Evolutionary conservation across 2,329 filamentous ascomycete species (phyloP).

Genomic region (Cladosporium sphaerospermum): DNA sequence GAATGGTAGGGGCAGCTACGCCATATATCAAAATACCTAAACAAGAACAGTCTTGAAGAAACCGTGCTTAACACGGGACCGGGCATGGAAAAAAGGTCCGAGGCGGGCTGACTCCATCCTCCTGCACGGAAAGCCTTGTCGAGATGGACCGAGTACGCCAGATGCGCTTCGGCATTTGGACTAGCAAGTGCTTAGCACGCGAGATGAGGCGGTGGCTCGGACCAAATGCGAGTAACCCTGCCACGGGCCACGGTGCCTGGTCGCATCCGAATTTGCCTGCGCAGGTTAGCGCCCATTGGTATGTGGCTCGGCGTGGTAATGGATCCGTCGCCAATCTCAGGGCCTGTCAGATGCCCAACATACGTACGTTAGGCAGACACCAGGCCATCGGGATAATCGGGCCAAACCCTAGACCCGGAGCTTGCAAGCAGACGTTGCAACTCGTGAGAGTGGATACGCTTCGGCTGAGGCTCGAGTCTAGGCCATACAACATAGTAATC

Average conservation of each 20-base stretch:
- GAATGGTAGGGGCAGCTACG: not conserved
- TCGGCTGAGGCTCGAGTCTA: too few species aligned
- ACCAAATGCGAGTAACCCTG: not conserved
- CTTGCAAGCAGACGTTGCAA: not conserved
- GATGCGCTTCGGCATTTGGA: not conserved
- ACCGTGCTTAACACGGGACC: not conserved
- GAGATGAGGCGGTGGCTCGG: not conserved
- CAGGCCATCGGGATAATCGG: not conserved
- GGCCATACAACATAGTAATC: too few species aligned
- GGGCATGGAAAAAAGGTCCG: not conserved
- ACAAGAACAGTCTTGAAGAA: not conserved
- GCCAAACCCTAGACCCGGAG: not conserved
- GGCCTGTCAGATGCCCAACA: not conserved
- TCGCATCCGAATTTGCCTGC: not conserved
- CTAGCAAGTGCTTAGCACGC: not conserved
- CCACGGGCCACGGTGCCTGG: not conserved
- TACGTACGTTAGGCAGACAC: not conserved
- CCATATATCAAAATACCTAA: not conserved
- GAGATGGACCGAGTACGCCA: not conserved
- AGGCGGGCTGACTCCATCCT: not conserved
- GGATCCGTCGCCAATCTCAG: slow-evolving; percentile 1
- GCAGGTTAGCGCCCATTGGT: not conserved
- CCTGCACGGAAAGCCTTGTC: not conserved
- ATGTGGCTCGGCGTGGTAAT: slow-evolving; percentile 7
- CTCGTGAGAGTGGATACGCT: not conserved